Percentiles rank a stretch among this genome's conserved stretches.
Evolutionary conservation across 805 yeast genomes (phyloP).

Genomic region (Yarrowia sp.): DNA sequence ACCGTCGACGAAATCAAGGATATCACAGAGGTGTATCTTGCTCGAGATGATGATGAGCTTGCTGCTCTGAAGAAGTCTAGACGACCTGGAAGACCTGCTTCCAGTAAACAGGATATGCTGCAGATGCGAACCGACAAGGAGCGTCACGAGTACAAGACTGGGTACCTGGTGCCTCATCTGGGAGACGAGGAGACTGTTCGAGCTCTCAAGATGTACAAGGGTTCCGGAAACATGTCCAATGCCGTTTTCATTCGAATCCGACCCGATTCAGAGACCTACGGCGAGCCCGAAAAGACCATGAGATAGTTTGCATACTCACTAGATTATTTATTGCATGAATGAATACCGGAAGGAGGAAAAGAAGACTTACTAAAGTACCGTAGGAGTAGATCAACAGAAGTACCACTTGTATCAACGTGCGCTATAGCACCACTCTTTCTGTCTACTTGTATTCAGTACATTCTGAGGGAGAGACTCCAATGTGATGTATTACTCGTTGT

Average conservation of each 20-base stretch:
- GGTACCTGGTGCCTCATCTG: slow-evolving; percentile 76
- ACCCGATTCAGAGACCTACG: slow-evolving; percentile 40
- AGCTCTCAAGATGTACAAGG: slow-evolving; percentile 76
- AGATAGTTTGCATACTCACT: slow-evolving; percentile 24
- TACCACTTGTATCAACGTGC: too few relatives aligned
- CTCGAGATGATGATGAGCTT: slow-evolving; percentile 79
- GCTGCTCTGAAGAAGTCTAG: slow-evolving; percentile 65
- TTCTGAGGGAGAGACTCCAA: too few relatives aligned
- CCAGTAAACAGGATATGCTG: slow-evolving; percentile 70
- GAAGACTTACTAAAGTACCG: too few relatives aligned
- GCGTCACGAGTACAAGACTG: slow-evolving; percentile 65
- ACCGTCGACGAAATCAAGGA: slow-evolving; percentile 64
- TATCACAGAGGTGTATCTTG: slow-evolving; percentile 64
- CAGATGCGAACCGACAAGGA: slow-evolving; percentile 71
- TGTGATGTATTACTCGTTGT: too few relatives aligned
- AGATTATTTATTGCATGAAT: slow-evolving; percentile 17
- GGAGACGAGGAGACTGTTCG: slow-evolving; percentile 65
- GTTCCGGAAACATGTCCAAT: slow-evolving; percentile 75
- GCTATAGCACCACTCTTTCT: too few relatives aligned
- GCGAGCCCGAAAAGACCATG: slow-evolving; percentile 40
- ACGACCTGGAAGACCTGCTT: slow-evolving; percentile 87
- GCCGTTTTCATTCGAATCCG: slow-evolving; percentile 57
- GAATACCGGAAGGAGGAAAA: too few relatives aligned
- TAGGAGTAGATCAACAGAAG: too few relatives aligned
- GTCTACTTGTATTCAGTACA: too few relatives aligned